Evolutionary conservation across 2,329 filamentous ascomycete species (phyloP).

Genomic region (Diplodia intermedia): DNA sequence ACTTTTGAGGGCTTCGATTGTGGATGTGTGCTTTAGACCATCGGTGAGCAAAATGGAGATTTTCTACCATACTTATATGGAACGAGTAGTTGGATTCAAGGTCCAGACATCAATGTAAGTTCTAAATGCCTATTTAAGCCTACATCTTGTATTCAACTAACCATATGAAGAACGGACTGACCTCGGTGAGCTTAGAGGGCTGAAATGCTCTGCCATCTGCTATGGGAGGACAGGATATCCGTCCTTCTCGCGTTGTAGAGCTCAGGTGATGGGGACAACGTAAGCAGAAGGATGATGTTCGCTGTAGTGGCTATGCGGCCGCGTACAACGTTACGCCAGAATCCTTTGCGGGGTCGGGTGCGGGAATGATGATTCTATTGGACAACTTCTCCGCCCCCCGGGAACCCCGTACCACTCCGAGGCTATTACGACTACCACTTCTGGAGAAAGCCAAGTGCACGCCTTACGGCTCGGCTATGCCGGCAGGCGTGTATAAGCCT

Average conservation of each 20-base stretch:
- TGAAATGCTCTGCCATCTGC: too few relatives aligned
- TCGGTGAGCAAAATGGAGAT: too few relatives aligned
- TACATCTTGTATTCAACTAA: too few relatives aligned
- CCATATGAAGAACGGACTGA: too few relatives aligned
- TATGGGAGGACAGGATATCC: background rate
- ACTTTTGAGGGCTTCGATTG: too few relatives aligned
- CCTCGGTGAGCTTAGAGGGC: too few relatives aligned
- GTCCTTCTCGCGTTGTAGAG: background rate
- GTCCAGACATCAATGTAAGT: too few relatives aligned
- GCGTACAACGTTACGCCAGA: background rate
- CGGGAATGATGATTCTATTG: background rate
- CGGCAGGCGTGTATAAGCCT: background rate
- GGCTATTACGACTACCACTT: background rate
- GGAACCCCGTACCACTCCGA: background rate
- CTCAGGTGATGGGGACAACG: background rate
- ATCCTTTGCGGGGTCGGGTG: constrained; percentile 10
- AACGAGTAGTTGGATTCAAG: too few relatives aligned
- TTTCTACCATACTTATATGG: too few relatives aligned
- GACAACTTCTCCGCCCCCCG: background rate
- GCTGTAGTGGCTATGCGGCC: background rate
- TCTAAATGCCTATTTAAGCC: too few relatives aligned
- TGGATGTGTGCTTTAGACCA: too few relatives aligned
- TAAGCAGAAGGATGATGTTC: background rate
- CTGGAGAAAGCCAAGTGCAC: background rate
- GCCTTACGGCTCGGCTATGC: background rate